A percentile compares a stretch with the other conserved stretches of the same genome.
These are phyloP conservation scores for Cryphonectria parasitica DNA, from an alignment of 2,329 filamentous ascomycete species.

Conservation along the genomic window DNA sequence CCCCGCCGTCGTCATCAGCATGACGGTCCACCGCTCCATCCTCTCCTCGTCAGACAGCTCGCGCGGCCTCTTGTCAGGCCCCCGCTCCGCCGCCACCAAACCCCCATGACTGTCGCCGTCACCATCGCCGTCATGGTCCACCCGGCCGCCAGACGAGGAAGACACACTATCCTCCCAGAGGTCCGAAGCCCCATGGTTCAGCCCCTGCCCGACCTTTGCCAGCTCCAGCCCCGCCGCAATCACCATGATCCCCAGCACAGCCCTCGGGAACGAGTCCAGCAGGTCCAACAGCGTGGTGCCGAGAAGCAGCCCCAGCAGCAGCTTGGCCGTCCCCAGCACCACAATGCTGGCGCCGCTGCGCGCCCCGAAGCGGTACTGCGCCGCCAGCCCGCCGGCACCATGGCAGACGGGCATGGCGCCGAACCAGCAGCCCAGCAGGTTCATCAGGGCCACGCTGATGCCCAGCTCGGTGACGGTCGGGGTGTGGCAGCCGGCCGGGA, in stretches of 20 bases:
- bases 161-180: constrained; percentile 53
- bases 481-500: constrained; percentile 43
- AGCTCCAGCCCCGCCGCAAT: constrained; percentile 87
- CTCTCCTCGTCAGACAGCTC: constrained; percentile 69
- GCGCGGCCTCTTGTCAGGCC: constrained; percentile 49
- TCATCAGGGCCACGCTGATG: constrained; percentile 81
- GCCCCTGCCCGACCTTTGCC: constrained; percentile 78
- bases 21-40: constrained; percentile 80
- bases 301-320: constrained; percentile 75
- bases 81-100: constrained; percentile 17
- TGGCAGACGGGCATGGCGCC: constrained; percentile 96
- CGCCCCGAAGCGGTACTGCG: constrained; percentile 89
- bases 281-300: constrained; percentile 74
- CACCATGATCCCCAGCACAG: constrained; percentile 84
- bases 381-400: constrained; percentile 87
- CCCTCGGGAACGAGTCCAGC: constrained; percentile 73
- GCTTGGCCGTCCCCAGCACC: constrained; percentile 75
- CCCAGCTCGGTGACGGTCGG: constrained; percentile 79
- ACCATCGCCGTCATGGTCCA: constrained; percentile 46
- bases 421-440: constrained; percentile 85
- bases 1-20: constrained; percentile 84
- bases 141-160: constrained; percentile 36
- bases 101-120: constrained; percentile 35
- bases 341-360: constrained; percentile 85
- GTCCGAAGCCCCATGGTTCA: constrained; percentile 73